These are phyloP conservation scores for Lichtheimia ramosa DNA, from an alignment of 371 early-diverging fungal genomes.

Conservation along the genomic window DNA sequence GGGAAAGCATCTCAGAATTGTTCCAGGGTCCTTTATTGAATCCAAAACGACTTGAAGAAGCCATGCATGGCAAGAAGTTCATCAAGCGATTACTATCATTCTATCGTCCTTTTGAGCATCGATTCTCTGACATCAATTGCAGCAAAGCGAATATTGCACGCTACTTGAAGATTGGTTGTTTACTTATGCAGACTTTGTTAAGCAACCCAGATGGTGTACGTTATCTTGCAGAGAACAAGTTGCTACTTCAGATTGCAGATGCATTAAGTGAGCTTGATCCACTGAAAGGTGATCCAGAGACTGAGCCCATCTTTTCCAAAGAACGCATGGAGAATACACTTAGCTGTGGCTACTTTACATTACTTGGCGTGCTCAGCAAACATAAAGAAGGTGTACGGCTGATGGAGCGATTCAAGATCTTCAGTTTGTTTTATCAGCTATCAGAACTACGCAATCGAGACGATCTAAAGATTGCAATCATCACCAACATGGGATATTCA, in stretches of 20 bases:
- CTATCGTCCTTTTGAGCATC: slow-evolving; percentile 73
- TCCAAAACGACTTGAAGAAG: slow-evolving; percentile 78
- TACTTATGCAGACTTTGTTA: slow-evolving; percentile 62
- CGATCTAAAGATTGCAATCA: slow-evolving; percentile 77
- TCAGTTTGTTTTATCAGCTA: slow-evolving; percentile 77
- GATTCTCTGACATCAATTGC: slow-evolving; percentile 69
- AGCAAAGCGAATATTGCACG: slow-evolving; percentile 48
- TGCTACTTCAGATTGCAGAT: slow-evolving; percentile 67
- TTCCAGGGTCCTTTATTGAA: slow-evolving; percentile 76
- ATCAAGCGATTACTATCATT: slow-evolving; percentile 76
- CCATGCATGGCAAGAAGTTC: slow-evolving; percentile 72
- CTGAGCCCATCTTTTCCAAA: slow-evolving; percentile 77
- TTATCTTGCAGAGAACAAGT: slow-evolving; percentile 66
- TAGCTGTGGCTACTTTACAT: slow-evolving; percentile 78
- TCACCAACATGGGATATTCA: slow-evolving; percentile 77
- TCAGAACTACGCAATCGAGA: slow-evolving; percentile 82
- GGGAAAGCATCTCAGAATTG: slow-evolving; percentile 76
- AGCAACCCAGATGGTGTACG: slow-evolving; percentile 68
- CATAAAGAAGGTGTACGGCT: slow-evolving; percentile 67
- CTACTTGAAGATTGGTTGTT: slow-evolving; percentile 65
- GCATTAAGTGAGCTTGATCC: slow-evolving; percentile 77
- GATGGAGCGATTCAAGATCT: slow-evolving; percentile 78
- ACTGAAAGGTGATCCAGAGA: slow-evolving; percentile 31
- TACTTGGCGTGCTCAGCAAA: slow-evolving; percentile 70
- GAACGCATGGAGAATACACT: slow-evolving; percentile 74